Conservation (phyloP, 371 early-diverging fungal species). For the Caulochytrium protostelioides region DNA sequence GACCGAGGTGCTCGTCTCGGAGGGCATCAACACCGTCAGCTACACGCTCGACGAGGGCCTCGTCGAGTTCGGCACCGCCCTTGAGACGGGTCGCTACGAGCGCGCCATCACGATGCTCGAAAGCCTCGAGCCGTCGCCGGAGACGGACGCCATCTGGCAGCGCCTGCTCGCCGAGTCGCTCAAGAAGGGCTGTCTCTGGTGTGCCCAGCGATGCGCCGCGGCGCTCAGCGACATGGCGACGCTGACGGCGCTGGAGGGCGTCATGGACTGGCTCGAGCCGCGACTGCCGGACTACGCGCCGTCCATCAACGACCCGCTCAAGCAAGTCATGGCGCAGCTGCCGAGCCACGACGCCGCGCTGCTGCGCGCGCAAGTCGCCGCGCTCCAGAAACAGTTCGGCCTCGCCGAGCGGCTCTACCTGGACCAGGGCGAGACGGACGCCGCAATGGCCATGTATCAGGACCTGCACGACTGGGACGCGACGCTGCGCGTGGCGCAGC, state of each 20-base stretch:
- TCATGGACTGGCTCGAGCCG: conserved; percentile 10
- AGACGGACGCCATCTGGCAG: conserved; percentile 36
- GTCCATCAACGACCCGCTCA: neutral
- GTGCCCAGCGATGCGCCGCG: conserved; percentile 10
- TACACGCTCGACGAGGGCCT: conserved; percentile 33
- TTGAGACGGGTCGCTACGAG: conserved; percentile 29
- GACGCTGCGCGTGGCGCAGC: conserved; percentile 31
- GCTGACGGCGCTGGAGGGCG: conserved; percentile 13
- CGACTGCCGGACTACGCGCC: neutral
- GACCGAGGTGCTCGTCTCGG: conserved; percentile 33
- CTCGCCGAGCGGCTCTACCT: conserved; percentile 27
- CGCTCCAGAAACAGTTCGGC: conserved; percentile 29
- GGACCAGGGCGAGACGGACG: conserved; percentile 28
- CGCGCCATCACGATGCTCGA: conserved; percentile 26
- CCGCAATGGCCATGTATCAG: conserved; percentile 37
- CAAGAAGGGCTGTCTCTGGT: too few relatives aligned
- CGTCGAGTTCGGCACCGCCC: conserved; percentile 31
- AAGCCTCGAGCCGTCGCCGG: conserved; percentile 26
- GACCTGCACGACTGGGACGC: conserved; percentile 35
- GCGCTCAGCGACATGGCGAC: conserved; percentile 28
- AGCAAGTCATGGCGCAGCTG: neutral
- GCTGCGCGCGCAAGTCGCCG: conserved; percentile 22
- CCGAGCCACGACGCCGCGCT: conserved; percentile 7
- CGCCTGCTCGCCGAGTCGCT: conserved; percentile 5
- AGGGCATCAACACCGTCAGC: conserved; percentile 31